Evolutionary conservation across 1,284 basidiomycete species (phyloP), one percentile per base, ranked within the genome.

Genomic region (Tilletia horrida): DNA sequence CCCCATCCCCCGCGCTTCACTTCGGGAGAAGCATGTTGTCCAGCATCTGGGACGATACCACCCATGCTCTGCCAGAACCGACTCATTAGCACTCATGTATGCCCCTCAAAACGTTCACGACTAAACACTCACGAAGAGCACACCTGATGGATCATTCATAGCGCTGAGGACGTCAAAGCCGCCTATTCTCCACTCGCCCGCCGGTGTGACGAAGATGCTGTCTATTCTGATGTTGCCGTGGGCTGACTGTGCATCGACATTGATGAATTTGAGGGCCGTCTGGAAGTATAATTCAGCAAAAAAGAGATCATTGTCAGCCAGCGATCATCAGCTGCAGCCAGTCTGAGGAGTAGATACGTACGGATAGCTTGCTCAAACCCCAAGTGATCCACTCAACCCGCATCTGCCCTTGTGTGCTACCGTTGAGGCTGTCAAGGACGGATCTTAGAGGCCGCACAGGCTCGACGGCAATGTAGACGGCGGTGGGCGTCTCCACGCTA

Each of bases 141-240:
- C 85, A 11, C 90, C 86, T 59, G 85, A 81, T n/a, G 89, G 87
- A 66, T 94, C 92, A 76, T 87, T 89, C 2, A 89, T 85, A 76
- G 86, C 90, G 75, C 90, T 94, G 75, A 97, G 83, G 0, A 94
- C 83, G 76, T 99, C 96, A 76, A 98, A 94, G 0, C 95, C 95
- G 40, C 91, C 94, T 9, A 98, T 84, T 78, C 91, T 91, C 95
- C 94, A 98, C 84, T 99, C 96, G 23, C 95, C 92, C 0, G 93
- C 91, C 0, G 82, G 81, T 0, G 84, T 84, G 67, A 97, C 87
- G 79, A 96, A 97, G 71, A 98, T 87, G 1, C 91, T 89, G 67
- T 89, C 87, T 3, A 88, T 84, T 66, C 89, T 85, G 67, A 97
- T 83, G 71, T 90, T 91, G 48, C 94, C 95, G 79, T 98, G 96